These are phyloP conservation scores for Rhizoclosmatium sp. DNA, from an alignment of 192 early-diverging fungal genomes.

Conservation along the genomic window DNA sequence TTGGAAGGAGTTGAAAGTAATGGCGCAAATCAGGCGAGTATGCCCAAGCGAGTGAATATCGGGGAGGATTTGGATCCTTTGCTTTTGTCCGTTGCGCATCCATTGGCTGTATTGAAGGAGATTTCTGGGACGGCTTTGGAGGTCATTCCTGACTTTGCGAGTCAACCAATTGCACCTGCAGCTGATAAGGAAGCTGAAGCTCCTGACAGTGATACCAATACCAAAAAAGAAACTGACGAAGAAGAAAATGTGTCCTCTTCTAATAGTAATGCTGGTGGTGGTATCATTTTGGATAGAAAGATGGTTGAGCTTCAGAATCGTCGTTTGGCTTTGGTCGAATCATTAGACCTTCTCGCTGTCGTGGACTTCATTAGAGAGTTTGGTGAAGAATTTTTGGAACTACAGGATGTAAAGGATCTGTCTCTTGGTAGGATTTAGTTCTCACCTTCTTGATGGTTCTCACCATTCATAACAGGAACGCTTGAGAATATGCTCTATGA, in stretches of 20 bases:
- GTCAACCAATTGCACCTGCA: not conserved
- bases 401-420: not conserved
- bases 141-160: conserved; percentile 22
- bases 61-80: conserved; percentile 32
- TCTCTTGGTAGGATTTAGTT: conserved; percentile 13
- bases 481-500: conserved; percentile 25
- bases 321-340: conserved; percentile 21
- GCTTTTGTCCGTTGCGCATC: conserved; percentile 15
- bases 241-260: not conserved
- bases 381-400: conserved; percentile 17
- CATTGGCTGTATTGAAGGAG: not conserved
- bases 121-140: conserved; percentile 13
- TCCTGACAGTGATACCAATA: not conserved
- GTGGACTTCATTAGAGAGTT: conserved; percentile 33
- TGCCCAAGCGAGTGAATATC: not conserved
- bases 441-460: not conserved
- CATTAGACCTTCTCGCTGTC: conserved; percentile 31
- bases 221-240: not conserved
- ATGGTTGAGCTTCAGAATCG: conserved; percentile 15
- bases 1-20: not conserved
- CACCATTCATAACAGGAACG: not conserved
- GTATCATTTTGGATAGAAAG: conserved; percentile 8
- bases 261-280: not conserved
- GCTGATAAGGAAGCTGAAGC: not conserved
- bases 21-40: not conserved